Conservation (phyloP, 306 rosid genomes). For the Aeschynomene evenia region DNA sequence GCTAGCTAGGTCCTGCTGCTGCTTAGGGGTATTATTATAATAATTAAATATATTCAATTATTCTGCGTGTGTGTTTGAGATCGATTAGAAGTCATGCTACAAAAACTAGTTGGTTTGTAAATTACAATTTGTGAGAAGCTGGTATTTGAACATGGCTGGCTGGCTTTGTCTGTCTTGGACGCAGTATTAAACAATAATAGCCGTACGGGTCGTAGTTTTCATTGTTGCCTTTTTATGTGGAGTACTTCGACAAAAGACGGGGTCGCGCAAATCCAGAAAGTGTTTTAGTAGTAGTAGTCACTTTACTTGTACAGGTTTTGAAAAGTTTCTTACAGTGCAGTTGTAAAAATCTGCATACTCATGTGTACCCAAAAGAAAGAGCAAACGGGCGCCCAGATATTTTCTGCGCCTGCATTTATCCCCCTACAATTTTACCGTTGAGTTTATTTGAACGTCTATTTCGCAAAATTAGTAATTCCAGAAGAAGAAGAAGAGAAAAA, state of each 20-base stretch:
- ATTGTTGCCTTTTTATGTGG: not conserved
- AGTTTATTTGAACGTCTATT: not conserved
- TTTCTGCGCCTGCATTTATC: not conserved
- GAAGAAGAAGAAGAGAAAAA: not conserved
- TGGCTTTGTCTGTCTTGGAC: not conserved
- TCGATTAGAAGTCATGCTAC: not conserved
- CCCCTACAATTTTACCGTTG: not conserved
- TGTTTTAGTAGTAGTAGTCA: no score
- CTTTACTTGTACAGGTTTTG: not conserved
- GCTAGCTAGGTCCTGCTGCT: not conserved
- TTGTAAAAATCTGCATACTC: not conserved
- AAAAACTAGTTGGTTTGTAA: not conserved
- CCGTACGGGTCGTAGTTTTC: slow-evolving; percentile 31
- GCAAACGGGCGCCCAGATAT: not conserved
- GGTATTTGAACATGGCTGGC: not conserved
- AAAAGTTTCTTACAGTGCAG: not conserved
- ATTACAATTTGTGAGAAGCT: not conserved
- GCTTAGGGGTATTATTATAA: no score
- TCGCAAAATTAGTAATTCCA: not conserved
- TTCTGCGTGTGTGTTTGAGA: not conserved
- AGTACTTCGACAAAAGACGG: not conserved
- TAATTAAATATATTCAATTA: no score
- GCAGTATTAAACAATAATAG: slow-evolving; percentile 22
- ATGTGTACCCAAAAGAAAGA: not conserved
- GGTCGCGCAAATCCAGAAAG: slow-evolving; percentile 17